Percentiles rank a stretch among this genome's conserved stretches.
These are phyloP conservation scores for Noccaea caerulescens DNA, from an alignment of 345 rosid genomes.

Conservation along the genomic window DNA sequence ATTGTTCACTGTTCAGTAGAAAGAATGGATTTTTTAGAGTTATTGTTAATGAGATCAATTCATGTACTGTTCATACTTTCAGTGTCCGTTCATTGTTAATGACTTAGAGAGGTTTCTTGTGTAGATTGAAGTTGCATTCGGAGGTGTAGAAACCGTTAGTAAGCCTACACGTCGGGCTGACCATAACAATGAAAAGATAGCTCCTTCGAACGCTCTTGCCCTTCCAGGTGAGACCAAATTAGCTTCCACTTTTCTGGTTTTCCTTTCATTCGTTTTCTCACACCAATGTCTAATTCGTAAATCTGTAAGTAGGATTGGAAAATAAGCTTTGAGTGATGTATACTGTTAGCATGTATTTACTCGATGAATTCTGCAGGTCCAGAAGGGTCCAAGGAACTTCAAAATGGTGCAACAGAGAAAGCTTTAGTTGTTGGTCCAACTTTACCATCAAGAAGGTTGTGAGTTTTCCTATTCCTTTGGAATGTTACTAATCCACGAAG, in stretches of 20 bases:
- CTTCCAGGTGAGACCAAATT: slow-evolving; percentile 55
- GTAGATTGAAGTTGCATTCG: slow-evolving; percentile 61
- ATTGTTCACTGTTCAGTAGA: neutral
- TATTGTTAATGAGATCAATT: too few relatives aligned
- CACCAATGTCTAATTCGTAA: neutral
- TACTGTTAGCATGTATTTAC: slow-evolving; percentile 6
- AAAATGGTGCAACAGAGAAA: slow-evolving; percentile 56
- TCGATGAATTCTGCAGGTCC: slow-evolving; percentile 52
- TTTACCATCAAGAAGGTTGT: slow-evolving; percentile 57
- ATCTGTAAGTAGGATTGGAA: neutral
- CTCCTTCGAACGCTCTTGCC: slow-evolving; percentile 57
- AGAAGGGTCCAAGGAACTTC: slow-evolving; percentile 51
- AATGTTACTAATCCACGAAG: neutral
- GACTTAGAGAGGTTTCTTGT: slow-evolving; percentile 20
- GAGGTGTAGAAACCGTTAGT: slow-evolving; percentile 50
- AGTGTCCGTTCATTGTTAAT: neutral
- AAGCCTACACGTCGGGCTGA: slow-evolving; percentile 46
- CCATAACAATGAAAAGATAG: slow-evolving; percentile 45
- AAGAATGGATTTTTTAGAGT: too few relatives aligned
- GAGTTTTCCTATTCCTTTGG: slow-evolving; percentile 42
- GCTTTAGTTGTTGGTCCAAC: slow-evolving; percentile 78
- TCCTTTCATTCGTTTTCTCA: neutral
- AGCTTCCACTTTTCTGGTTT: neutral
- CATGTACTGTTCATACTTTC: too few relatives aligned
- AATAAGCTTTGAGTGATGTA: neutral